Evolutionary conservation across 1,139 yeast species (phyloP).

Genomic region (Waltiozyma sp.): DNA sequence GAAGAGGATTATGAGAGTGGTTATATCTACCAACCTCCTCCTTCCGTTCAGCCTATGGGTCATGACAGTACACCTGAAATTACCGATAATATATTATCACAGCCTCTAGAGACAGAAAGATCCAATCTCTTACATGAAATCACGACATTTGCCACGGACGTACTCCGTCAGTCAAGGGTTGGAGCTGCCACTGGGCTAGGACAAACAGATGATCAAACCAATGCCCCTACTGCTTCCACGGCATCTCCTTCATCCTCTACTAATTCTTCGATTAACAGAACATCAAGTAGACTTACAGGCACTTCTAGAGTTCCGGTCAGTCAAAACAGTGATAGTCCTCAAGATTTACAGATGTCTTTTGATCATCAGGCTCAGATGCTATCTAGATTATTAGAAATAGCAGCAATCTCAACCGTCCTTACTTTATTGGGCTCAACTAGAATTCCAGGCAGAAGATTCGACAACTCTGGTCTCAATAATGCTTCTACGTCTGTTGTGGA

Average conservation of each 20-base stretch:
- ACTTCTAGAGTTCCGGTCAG: too few relatives aligned
- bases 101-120: too few relatives aligned
- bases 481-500: background rate
- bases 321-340: too few relatives aligned
- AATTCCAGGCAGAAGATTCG: slow-evolving; percentile 20
- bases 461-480: slow-evolving; percentile 12
- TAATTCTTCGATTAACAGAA: background rate
- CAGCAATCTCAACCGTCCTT: slow-evolving; percentile 35
- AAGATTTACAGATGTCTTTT: slow-evolving; percentile 6
- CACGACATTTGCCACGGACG: background rate
- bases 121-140: background rate
- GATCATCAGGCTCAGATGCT: slow-evolving; percentile 30
- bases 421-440: slow-evolving; percentile 25
- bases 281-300: too few relatives aligned
- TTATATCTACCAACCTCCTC: too few relatives aligned
- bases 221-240: background rate
- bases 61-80: too few relatives aligned
- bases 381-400: slow-evolving; percentile 32
- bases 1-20: too few relatives aligned
- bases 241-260: background rate
- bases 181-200: background rate
- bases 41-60: too few relatives aligned
- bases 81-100: too few relatives aligned
- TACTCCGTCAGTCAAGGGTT: too few relatives aligned
- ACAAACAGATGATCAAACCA: background rate